Conservation (phyloP, 2,329 filamentous ascomycete genomes). For the Aaosphaeria arxii region DNA sequence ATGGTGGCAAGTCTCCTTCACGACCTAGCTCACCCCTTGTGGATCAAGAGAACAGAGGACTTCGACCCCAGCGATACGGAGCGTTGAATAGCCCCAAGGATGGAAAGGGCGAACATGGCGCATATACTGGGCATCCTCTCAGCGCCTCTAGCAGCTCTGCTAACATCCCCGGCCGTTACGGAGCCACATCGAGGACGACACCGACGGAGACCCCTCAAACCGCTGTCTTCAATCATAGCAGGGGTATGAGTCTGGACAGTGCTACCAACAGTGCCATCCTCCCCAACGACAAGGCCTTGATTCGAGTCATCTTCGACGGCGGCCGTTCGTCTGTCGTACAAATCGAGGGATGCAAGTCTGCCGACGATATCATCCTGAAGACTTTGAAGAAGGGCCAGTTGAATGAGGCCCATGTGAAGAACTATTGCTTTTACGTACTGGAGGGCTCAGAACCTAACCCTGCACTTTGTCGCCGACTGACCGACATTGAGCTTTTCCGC, state of each 20-base stretch:
- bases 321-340: slow-evolving; percentile 92
- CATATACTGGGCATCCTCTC: slow-evolving; percentile 55
- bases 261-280: slow-evolving; percentile 73
- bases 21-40: slow-evolving; percentile 69
- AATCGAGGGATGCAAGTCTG: slow-evolving; percentile 84
- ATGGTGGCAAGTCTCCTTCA: slow-evolving; percentile 56
- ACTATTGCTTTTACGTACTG: slow-evolving; percentile 95
- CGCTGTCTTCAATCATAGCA: slow-evolving; percentile 66
- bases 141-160: slow-evolving; percentile 52
- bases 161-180: slow-evolving; percentile 45
- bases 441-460: slow-evolving; percentile 82
- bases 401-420: slow-evolving; percentile 86
- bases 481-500: slow-evolving; percentile 83
- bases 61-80: slow-evolving; percentile 60
- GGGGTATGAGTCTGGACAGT: slow-evolving; percentile 81
- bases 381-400: slow-evolving; percentile 85
- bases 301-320: slow-evolving; percentile 88
- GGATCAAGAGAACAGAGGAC: slow-evolving; percentile 52
- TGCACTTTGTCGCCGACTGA: slow-evolving; percentile 74
- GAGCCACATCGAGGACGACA: slow-evolving; percentile 43
- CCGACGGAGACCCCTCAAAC: slow-evolving; percentile 62
- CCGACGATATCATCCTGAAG: slow-evolving; percentile 88
- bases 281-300: slow-evolving; percentile 82
- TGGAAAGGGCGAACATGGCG: slow-evolving; percentile 48
- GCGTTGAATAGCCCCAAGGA: slow-evolving; percentile 57